phyloP scores from a whole-genome alignment of 1,139 yeast genomes.

The Debaryomycetaceae sp. region DNA sequence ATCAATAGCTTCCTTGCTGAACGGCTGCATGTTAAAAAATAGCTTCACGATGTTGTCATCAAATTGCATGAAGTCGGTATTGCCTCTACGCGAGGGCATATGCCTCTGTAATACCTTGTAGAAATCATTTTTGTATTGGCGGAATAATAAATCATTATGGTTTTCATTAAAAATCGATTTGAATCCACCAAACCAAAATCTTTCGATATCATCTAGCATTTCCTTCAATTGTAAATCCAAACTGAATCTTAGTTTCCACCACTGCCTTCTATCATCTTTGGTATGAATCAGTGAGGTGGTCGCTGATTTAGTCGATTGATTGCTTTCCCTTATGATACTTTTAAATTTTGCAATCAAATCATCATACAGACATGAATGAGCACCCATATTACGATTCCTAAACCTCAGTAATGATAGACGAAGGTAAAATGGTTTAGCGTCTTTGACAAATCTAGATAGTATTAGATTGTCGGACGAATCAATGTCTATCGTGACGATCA shows the following conservation, averaged over 20 bases:
- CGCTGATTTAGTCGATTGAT: slow-evolving; percentile 52
- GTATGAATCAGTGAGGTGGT: slow-evolving; percentile 51
- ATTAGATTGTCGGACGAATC: slow-evolving; percentile 60
- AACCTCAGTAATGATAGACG: slow-evolving; percentile 61
- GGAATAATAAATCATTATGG: slow-evolving; percentile 19
- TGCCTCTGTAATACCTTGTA: slow-evolving; percentile 22
- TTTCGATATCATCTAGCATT: slow-evolving; percentile 59
- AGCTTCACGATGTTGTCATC: slow-evolving; percentile 51
- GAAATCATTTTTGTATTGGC: slow-evolving; percentile 36
- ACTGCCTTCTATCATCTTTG: slow-evolving; percentile 57
- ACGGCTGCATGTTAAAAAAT: slow-evolving; percentile 44
- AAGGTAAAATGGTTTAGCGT: slow-evolving; percentile 42
- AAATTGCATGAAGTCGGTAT: slow-evolving; percentile 26
- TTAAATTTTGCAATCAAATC: slow-evolving; percentile 45
- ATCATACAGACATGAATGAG: slow-evolving; percentile 35
- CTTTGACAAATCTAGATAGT: slow-evolving; percentile 42
- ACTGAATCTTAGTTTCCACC: slow-evolving; percentile 75
- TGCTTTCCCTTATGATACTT: slow-evolving; percentile 56
- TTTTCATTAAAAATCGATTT: slow-evolving; percentile 51
- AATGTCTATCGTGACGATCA: slow-evolving; percentile 60
- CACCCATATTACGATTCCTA: slow-evolving; percentile 33
- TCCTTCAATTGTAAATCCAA: slow-evolving; percentile 56
- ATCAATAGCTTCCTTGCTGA: not conserved
- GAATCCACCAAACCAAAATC: slow-evolving; percentile 81
- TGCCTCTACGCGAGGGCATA: slow-evolving; percentile 36